Evolutionary conservation across 495 filamentous ascomycete species (phyloP).

Genomic region (Tetracladium setigerum): DNA sequence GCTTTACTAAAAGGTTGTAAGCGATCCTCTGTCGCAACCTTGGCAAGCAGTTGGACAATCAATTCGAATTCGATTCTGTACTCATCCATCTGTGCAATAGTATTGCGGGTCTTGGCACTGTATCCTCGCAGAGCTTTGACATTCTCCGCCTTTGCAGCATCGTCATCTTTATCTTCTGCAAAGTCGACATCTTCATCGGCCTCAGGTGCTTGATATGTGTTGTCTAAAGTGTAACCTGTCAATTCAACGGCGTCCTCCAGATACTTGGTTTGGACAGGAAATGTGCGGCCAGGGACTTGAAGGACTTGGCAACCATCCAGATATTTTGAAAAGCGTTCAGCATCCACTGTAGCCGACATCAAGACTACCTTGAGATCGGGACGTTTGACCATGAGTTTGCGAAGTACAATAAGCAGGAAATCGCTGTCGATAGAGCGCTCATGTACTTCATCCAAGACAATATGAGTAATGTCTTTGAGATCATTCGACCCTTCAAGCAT

Average conservation of each 20-base stretch:
- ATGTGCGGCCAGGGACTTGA: constrained; percentile 85
- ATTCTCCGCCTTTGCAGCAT: constrained; percentile 24
- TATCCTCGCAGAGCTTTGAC: constrained; percentile 54
- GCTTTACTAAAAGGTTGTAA: constrained; percentile 75
- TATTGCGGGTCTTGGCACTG: constrained; percentile 62
- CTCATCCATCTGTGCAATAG: constrained; percentile 70
- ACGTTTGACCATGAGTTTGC: constrained; percentile 61
- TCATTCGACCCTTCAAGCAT: constrained; percentile 89
- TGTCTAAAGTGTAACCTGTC: constrained; percentile 59
- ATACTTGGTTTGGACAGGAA: constrained; percentile 80
- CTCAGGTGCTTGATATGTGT: constrained; percentile 34
- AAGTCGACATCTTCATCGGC: constrained; percentile 48
- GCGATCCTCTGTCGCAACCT: constrained; percentile 57
- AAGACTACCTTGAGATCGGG: constrained; percentile 53
- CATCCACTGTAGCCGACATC: constrained; percentile 95
- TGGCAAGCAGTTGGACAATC: constrained; percentile 63
- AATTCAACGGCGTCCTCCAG: constrained; percentile 86
- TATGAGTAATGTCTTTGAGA: constrained; percentile 80
- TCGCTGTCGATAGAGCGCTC: constrained; percentile 93
- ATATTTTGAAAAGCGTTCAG: constrained; percentile 83
- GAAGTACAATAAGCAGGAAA: constrained; percentile 84
- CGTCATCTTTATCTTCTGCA: constrained; percentile 36
- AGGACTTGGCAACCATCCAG: constrained; percentile 76
- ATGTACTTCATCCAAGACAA: constrained; percentile 93
- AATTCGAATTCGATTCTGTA: constrained; percentile 81